These are phyloP conservation scores for Colletotrichum lini DNA, from an alignment of 2,329 filamentous ascomycete species.

Conservation along the genomic window DNA sequence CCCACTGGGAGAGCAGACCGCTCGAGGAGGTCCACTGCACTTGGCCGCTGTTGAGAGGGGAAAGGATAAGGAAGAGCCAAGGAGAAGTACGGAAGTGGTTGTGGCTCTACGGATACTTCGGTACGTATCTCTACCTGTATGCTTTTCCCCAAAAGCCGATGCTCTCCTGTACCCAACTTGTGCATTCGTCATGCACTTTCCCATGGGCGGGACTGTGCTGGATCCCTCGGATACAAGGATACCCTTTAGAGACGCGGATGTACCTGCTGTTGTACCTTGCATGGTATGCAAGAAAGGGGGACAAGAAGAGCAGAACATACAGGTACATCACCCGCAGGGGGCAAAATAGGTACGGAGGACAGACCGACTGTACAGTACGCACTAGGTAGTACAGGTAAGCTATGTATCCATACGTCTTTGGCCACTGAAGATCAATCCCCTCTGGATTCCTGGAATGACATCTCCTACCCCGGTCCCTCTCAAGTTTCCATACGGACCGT, in stretches of 20 bases:
- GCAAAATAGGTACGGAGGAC: too few relatives aligned
- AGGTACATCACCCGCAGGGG: too few relatives aligned
- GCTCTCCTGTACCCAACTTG: slow-evolving; percentile 10
- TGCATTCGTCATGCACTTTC: slow-evolving; percentile 36
- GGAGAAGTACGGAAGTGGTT: background rate
- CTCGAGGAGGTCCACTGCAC: background rate
- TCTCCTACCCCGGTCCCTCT: background rate
- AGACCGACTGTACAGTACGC: too few relatives aligned
- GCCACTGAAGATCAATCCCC: slow-evolving; percentile 12
- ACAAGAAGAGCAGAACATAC: too few relatives aligned
- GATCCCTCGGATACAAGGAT: slow-evolving; percentile 28
- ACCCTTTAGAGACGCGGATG: background rate
- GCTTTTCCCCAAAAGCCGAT: slow-evolving; percentile 17
- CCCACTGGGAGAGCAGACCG: slow-evolving; percentile 13
- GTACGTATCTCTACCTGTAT: background rate
- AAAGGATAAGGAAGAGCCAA: background rate
- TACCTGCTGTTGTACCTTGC: background rate
- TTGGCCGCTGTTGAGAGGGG: background rate
- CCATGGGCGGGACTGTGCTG: background rate
- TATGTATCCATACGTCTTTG: background rate
- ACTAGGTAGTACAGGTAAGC: background rate
- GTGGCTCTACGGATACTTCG: background rate
- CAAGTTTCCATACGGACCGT: background rate
- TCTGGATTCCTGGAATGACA: background rate
- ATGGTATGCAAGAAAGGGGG: slow-evolving; percentile 2